A percentile compares a stretch with the other conserved stretches of the same genome.
Evolutionary conservation across 352 stramenopile genomes (phyloP).

Genomic region (Phytophthora melonis): DNA sequence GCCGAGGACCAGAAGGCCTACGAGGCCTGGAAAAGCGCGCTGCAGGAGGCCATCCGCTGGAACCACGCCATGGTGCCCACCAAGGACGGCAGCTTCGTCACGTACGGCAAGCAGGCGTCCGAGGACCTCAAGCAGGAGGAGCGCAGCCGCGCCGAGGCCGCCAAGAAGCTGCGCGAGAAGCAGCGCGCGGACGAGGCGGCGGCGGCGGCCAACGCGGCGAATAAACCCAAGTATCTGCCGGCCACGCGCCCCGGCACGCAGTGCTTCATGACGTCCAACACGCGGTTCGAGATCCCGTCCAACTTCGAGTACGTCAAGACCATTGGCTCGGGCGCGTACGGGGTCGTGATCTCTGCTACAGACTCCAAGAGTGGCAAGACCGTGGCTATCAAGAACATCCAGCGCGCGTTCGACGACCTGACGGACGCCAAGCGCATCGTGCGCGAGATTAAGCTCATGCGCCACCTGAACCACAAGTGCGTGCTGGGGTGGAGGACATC

Average conservation of each 20-base stretch:
- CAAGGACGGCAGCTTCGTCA: slow-evolving; percentile 82
- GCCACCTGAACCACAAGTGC: slow-evolving; percentile 93
- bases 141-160: slow-evolving; percentile 69
- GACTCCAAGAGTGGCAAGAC: slow-evolving; percentile 52
- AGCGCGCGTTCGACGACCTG: slow-evolving; percentile 95
- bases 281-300: slow-evolving; percentile 81
- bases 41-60: slow-evolving; percentile 88
- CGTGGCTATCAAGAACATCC: slow-evolving; percentile 95
- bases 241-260: slow-evolving; percentile 71
- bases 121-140: slow-evolving; percentile 82
- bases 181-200: slow-evolving; percentile 74
- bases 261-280: slow-evolving; percentile 90
- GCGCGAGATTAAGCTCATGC: slow-evolving; percentile 95
- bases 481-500: slow-evolving; percentile 87
- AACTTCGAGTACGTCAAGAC: slow-evolving; percentile 88
- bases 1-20: slow-evolving; percentile 71
- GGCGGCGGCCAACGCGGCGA: slow-evolving; percentile 66
- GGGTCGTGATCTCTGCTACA: slow-evolving; percentile 89
- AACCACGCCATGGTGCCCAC: slow-evolving; percentile 89
- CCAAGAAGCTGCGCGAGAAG: slow-evolving; percentile 82
- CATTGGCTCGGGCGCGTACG: slow-evolving; percentile 92
- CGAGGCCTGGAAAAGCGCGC: slow-evolving; percentile 68
- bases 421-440: slow-evolving; percentile 99
- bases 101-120: slow-evolving; percentile 80
- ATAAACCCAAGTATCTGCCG: slow-evolving; percentile 88